Conservation (phyloP, 768 basidiomycete species). For the Mycena pura region DNA sequence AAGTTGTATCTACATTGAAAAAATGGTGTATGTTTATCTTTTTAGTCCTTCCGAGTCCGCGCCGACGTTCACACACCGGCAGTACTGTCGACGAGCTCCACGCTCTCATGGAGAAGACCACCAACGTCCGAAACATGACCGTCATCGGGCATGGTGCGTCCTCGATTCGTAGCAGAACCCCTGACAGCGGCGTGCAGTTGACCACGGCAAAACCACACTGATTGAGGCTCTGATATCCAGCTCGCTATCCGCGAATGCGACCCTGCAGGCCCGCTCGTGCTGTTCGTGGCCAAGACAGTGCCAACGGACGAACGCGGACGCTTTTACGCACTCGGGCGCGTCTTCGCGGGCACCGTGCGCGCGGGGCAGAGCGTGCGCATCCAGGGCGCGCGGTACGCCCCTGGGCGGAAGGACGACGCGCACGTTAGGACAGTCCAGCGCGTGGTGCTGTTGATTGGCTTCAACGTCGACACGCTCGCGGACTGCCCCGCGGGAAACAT, state of each 20-base stretch:
- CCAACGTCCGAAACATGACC: too few species aligned
- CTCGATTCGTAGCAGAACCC: too few species aligned
- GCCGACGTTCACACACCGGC: too few species aligned
- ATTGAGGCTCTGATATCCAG: constrained; percentile 99
- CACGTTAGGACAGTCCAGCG: constrained; percentile 98
- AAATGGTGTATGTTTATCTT: too few species aligned
- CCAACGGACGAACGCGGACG: constrained; percentile 99
- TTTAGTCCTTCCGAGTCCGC: too few species aligned
- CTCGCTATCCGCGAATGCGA: constrained; percentile 98
- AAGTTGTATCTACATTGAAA: too few species aligned
- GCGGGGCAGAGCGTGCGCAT: constrained; percentile 98
- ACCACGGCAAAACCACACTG: constrained; percentile 99
- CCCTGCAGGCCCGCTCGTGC: constrained; percentile 92
- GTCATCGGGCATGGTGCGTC: too few species aligned
- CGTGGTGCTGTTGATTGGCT: constrained; percentile 99
- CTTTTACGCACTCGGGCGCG: constrained; percentile 99
- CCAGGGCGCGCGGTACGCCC: constrained; percentile 97
- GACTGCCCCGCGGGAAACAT: constrained; percentile 99
- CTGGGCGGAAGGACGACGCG: constrained; percentile 97
- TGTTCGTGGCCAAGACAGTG: constrained; percentile 99
- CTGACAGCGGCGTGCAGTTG: constrained; percentile 78
- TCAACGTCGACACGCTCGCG: constrained; percentile 96
- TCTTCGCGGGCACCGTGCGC: constrained; percentile 98
- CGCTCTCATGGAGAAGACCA: too few species aligned
- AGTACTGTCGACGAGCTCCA: too few species aligned